Percentiles rank a stretch among this genome's conserved stretches.
phyloP scores from a whole-genome alignment of 352 stramenopile genomes.

The Pythium guiyangense region DNA sequence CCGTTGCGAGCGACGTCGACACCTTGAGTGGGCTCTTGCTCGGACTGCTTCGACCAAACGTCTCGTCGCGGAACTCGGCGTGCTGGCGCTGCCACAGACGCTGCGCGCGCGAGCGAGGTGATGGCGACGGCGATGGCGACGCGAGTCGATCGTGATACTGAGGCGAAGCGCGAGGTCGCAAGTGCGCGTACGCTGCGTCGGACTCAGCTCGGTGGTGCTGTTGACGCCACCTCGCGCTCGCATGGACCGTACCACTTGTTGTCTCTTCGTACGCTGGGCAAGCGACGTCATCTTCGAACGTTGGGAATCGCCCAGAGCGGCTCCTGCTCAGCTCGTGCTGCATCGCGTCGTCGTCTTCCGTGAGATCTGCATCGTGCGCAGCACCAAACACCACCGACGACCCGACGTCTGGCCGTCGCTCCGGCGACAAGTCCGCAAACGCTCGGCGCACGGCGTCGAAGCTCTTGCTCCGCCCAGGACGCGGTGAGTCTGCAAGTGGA shows the following conservation, averaged over 20 bases:
- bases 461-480: slow-evolving; percentile 15
- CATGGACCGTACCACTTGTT: not conserved
- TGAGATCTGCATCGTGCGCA: slow-evolving; percentile 10
- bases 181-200: no score
- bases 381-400: not conserved
- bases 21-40: slow-evolving; percentile 8
- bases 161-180: not conserved
- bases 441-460: slow-evolving; percentile 20
- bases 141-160: slow-evolving; percentile 1
- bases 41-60: slow-evolving; percentile 6
- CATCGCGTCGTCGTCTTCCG: slow-evolving; percentile 19
- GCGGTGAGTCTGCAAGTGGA: not conserved
- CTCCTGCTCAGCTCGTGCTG: slow-evolving; percentile 16
- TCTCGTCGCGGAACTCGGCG: slow-evolving; percentile 18
- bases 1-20: not conserved
- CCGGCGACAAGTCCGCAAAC: slow-evolving; percentile 16
- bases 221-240: not conserved
- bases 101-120: slow-evolving; percentile 13
- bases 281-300: slow-evolving; percentile 52
- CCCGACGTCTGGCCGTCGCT: not conserved
- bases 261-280: slow-evolving; percentile 59
- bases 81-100: slow-evolving; percentile 21
- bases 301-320: slow-evolving; percentile 26
- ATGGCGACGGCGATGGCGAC: slow-evolving; percentile 11
- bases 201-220: slow-evolving; percentile 5